Conservation (phyloP, 768 basidiomycete genomes). For the Lentinula sp. region DNA sequence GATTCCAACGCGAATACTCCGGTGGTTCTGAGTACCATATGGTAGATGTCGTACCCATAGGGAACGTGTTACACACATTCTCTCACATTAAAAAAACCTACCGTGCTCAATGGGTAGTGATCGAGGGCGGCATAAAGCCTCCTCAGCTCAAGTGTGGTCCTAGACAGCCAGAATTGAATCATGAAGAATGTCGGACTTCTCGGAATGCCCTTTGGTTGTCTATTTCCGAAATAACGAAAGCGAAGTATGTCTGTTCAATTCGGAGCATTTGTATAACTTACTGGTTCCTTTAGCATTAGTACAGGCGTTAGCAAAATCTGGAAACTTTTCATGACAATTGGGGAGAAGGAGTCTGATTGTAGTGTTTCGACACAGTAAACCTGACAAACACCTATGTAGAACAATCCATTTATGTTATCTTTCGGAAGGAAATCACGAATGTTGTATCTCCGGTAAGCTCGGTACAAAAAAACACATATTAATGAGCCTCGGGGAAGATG, state of each 20-base stretch:
- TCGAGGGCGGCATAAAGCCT: slow-evolving; percentile 48
- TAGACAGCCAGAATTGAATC: slow-evolving; percentile 7
- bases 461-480: background rate
- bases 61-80: slow-evolving; percentile 76
- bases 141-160: slow-evolving; percentile 23
- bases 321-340: slow-evolving; percentile 46
- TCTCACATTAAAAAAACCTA: slow-evolving; percentile 90
- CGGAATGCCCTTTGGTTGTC: slow-evolving; percentile 42
- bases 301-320: slow-evolving; percentile 74
- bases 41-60: slow-evolving; percentile 41
- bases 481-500: background rate
- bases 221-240: slow-evolving; percentile 45
- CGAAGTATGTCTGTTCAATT: slow-evolving; percentile 46
- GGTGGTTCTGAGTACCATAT: slow-evolving; percentile 22
- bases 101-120: slow-evolving; percentile 62
- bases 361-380: background rate
- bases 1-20: background rate
- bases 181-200: slow-evolving; percentile 4
- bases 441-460: background rate
- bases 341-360: slow-evolving; percentile 24
- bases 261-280: slow-evolving; percentile 8
- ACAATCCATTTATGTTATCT: background rate
- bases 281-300: slow-evolving; percentile 45
- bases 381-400: background rate
- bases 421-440: background rate